Evolutionary conservation across 192 early-diverging fungal genomes (phyloP).

Genomic region (Linnemannia exigua): DNA sequence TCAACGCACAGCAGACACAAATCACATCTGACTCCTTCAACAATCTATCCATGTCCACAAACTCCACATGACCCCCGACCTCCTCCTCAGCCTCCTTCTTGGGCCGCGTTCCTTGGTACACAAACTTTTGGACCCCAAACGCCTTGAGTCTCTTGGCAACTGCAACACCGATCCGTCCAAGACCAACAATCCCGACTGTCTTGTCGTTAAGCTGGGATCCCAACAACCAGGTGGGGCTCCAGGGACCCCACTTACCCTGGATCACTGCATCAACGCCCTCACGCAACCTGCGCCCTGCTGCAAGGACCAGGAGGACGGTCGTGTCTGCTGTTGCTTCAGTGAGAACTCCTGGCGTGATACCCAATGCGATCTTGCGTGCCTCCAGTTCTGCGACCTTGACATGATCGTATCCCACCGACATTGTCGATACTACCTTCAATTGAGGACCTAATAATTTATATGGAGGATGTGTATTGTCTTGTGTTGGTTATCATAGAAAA

Average conservation of each 20-base stretch:
- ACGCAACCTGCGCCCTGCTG: slow-evolving; percentile 77
- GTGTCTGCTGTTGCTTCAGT: slow-evolving; percentile 92
- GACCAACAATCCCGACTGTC: slow-evolving; percentile 87
- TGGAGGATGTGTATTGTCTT: background rate
- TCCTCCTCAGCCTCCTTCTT: slow-evolving; percentile 62
- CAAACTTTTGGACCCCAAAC: slow-evolving; percentile 76
- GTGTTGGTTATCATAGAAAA: too few species aligned
- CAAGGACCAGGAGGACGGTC: slow-evolving; percentile 80
- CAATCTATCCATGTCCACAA: slow-evolving; percentile 65
- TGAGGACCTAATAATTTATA: slow-evolving; percentile 52
- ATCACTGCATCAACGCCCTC: slow-evolving; percentile 56
- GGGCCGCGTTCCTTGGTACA: slow-evolving; percentile 72
- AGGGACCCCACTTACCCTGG: slow-evolving; percentile 66
- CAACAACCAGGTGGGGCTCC: slow-evolving; percentile 75
- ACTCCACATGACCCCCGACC: slow-evolving; percentile 64
- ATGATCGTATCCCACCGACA: slow-evolving; percentile 90
- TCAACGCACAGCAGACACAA: slow-evolving; percentile 83
- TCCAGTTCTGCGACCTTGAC: slow-evolving; percentile 71
- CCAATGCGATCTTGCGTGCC: slow-evolving; percentile 70
- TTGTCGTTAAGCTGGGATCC: slow-evolving; percentile 84
- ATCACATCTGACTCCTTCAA: slow-evolving; percentile 79
- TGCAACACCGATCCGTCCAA: slow-evolving; percentile 87
- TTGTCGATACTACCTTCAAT: slow-evolving; percentile 81
- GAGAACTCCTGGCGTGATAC: slow-evolving; percentile 89
- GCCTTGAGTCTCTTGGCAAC: slow-evolving; percentile 78